Conservation (phyloP, 2,329 filamentous ascomycete species). For the Chrysosporium keratinophilum region DNA sequence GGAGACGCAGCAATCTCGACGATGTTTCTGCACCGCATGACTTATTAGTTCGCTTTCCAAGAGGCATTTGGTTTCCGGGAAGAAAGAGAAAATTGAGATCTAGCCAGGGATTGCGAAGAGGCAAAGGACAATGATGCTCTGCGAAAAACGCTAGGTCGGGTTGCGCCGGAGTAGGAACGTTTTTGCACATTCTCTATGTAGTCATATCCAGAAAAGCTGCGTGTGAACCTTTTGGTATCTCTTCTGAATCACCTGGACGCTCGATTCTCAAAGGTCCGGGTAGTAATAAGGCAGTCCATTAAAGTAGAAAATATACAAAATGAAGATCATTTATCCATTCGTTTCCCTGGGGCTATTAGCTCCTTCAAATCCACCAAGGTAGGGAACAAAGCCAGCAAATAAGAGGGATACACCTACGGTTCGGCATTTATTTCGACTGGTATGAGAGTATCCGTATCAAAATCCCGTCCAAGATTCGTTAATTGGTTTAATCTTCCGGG, state of each 20-base stretch:
- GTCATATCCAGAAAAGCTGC: not conserved
- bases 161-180: too few species aligned
- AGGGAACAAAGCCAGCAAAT: not conserved
- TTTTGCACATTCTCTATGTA: too few species aligned
- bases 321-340: constrained; percentile 6
- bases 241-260: not conserved
- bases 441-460: not conserved
- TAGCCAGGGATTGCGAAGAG: too few species aligned
- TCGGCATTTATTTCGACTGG: constrained; percentile 17
- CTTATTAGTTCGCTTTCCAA: too few species aligned
- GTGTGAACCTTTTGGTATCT: not conserved
- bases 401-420: constrained; percentile 13
- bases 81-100: too few species aligned
- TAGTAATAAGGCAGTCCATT: not conserved
- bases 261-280: not conserved
- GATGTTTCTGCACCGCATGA: too few species aligned
- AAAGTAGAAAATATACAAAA: not conserved
- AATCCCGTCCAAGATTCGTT: constrained; percentile 10
- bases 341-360: constrained; percentile 7
- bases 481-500: constrained; percentile 4
- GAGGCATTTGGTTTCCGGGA: too few species aligned
- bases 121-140: too few species aligned
- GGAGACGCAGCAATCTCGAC: too few species aligned
- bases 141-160: too few species aligned
- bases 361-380: not conserved